Evolutionary conservation across 2,329 filamentous ascomycete species (phyloP), one percentile per base, ranked within the genome.

Genomic region (Coniella vitis): DNA sequence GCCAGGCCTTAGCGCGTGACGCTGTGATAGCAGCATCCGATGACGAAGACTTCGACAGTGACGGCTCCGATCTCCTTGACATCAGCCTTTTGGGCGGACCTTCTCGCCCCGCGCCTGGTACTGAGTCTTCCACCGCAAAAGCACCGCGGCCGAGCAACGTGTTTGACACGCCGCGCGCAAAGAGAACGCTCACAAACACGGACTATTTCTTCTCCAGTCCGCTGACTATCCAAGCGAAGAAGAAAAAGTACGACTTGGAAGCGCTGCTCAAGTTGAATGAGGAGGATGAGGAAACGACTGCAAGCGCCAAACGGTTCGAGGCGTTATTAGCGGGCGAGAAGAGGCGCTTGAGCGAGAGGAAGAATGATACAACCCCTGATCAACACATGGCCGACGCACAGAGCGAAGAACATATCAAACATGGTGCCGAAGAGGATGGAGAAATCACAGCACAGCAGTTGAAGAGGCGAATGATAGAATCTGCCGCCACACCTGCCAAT

Each of bases 11-110:
- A 42, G 67, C 72, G 51, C 69, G 79, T 62, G 70, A 79, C 57
- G 65, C 79, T 12, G 68, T 84, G 48, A 85, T 90, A 36, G 74
- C 74, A 39, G 83, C 79, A 47, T 90, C 87, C 0, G 87, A 90
- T 58, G 84, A 85, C 9, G 84, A 86, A n/a, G 76, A 76, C 16
- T 74, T 83, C 56, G 77, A 72, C 16, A 81, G 81, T 16, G 77
- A 79, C 21, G 75, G 75, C 10, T 77, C 78, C 42, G 84, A 83
- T 0, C 70, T 84, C 13, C 73, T 76, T 4, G 71, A 76, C 38
- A 62, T 84, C 1, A 59, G 76, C 14, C 49, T 2, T 58, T 57
- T 35, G 52, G 29, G 29, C 16, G 10, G 9, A n/a, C 13, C 9
- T 51, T 47, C 22, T 9, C 13, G 47, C 60, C 25, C 54, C 57